Base-by-base conservation (phyloP, 805 yeast genomes). In the Lachancea waltii region DNA sequence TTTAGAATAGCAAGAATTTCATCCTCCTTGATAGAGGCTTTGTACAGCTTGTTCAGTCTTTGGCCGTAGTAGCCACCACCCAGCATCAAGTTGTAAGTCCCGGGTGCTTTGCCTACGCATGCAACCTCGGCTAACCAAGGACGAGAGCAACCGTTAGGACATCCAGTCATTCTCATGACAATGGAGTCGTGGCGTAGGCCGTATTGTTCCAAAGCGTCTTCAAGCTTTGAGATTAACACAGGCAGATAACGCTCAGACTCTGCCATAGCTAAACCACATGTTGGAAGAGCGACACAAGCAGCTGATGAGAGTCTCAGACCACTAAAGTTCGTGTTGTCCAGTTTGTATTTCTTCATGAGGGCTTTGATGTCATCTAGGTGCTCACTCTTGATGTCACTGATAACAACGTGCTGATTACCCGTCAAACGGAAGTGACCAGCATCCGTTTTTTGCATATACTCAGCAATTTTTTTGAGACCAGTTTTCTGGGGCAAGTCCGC, bases 191-290 rank as follows among this genome's bases (percentile, higher is more conserved):
- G 95, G 58, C 95, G 82, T 52, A 90, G 73, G 7, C 97, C 97
- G 48, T 79, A 78, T 56, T 87, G 95, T 64, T 90, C 97, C 42
- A 90, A 69, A 15, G 86, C 78, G n/a, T 69, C 75, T 63, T 90
- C 97, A 43, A 90, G 67, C 65, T 87, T 85, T 46, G 81, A 63
- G 49, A 90, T 75, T 52, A 90, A 72, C 35, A 72, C 80, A 7
- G 97, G 97, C 53, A 90, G 70, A 41, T 66, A 69, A 59, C 97
- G 79, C 69, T 90, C 97, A 39, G 95, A 82, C 67, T 90, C 97
- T 23, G 97, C 97, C 97, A 90, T 87, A 14, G 97, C 97, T 56
- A 90, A 75, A 50, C 97, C 97, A 77, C 97, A 90, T 1, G 97
- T 90, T 50, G 97, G 97, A 75, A 90, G 80, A 2, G 96, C 97